A percentile compares a stretch with the other conserved stretches of the same genome.
Evolutionary conservation across 257 asterid genomes (phyloP).

Genomic region (Solanum arcanum): DNA sequence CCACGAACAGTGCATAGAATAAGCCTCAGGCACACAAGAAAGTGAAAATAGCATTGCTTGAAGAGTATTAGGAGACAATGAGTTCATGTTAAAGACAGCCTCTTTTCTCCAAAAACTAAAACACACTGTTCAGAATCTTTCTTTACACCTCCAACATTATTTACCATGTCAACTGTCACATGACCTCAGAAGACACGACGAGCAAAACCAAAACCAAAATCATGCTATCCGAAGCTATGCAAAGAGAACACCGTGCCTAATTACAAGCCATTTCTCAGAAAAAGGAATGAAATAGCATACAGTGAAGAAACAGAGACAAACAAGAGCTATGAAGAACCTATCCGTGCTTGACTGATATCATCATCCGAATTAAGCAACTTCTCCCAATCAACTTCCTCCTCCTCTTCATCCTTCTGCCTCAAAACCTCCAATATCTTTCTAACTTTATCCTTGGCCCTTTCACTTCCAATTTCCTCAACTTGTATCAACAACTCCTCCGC

Average conservation of each 20-base stretch:
- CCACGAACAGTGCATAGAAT: background rate
- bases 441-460: conserved; percentile 33
- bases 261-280: conserved; percentile 6
- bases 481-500: conserved; percentile 59
- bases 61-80: background rate
- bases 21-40: background rate
- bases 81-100: background rate
- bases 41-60: background rate
- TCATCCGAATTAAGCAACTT: conserved; percentile 57
- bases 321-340: background rate
- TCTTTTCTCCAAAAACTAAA: background rate
- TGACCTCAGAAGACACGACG: background rate
- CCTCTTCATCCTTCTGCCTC: conserved; percentile 63
- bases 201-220: background rate
- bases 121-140: background rate
- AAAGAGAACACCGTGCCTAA: background rate
- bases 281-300: background rate
- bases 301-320: background rate
- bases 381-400: conserved; percentile 83
- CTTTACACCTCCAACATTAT: conserved; percentile 5
- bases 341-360: conserved; percentile 25
- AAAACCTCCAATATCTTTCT: conserved; percentile 52
- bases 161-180: background rate
- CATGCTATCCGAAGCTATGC: background rate
- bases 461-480: conserved; percentile 36